Conservation (phyloP, 2,329 filamentous ascomycete species). For the Magnaporthiopsis incrustans region DNA sequence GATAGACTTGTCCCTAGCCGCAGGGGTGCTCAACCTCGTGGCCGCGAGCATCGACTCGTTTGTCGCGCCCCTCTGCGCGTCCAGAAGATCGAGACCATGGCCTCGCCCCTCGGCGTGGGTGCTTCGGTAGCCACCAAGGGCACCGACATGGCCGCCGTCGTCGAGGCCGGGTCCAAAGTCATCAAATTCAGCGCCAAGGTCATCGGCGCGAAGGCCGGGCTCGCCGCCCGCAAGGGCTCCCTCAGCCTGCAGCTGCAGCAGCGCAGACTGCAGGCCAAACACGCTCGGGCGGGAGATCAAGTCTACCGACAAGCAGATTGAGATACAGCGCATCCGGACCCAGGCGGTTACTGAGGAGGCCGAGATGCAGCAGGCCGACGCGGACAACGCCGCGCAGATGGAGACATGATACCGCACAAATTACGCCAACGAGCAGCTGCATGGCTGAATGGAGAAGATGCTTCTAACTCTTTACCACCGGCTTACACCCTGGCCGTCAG, state of each 20-base stretch:
- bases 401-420: slow-evolving; percentile 18
- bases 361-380: slow-evolving; percentile 12
- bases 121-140: not conserved
- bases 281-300: slow-evolving; percentile 20
- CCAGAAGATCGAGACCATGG: not conserved
- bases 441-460: slow-evolving; percentile 17
- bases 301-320: slow-evolving; percentile 20
- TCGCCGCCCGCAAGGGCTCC: slow-evolving; percentile 3
- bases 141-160: not conserved
- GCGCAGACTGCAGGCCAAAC: slow-evolving; percentile 19
- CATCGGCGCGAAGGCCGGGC: not conserved
- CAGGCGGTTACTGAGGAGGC: slow-evolving; percentile 16
- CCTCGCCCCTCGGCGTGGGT: not conserved
- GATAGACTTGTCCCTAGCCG: not conserved
- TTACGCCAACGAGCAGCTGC: slow-evolving; percentile 23
- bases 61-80: not conserved
- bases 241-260: slow-evolving; percentile 18
- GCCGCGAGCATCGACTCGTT: not conserved
- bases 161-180: no score
- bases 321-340: slow-evolving; percentile 12
- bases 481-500: slow-evolving; percentile 19
- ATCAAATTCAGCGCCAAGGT: no score
- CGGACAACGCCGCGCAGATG: slow-evolving; percentile 10
- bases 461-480: slow-evolving; percentile 12
- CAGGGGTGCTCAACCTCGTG: not conserved